These are phyloP conservation scores for Roridomyces roridus DNA, from an alignment of 768 basidiomycete species.

Conservation along the genomic window DNA sequence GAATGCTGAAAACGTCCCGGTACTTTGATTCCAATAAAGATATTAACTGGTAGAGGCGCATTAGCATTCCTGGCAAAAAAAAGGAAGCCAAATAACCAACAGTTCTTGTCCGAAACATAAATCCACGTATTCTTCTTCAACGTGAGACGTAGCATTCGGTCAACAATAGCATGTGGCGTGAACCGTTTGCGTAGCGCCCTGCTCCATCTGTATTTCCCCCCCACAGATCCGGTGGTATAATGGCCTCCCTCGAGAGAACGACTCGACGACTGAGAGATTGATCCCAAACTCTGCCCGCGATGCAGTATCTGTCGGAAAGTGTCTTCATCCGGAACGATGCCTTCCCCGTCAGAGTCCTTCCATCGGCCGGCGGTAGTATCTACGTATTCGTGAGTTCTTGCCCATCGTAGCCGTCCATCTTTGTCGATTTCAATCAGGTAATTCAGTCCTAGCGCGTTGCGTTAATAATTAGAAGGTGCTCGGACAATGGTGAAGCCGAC, in stretches of 20 bases:
- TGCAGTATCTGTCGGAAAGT: slow-evolving; percentile 26
- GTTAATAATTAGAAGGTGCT: not conserved
- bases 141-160: slow-evolving; percentile 63
- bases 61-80: not conserved
- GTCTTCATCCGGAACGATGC: slow-evolving; percentile 51
- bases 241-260: slow-evolving; percentile 41
- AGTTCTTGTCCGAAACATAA: slow-evolving; percentile 64
- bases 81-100: slow-evolving; percentile 40
- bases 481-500: slow-evolving; percentile 34
- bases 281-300: slow-evolving; percentile 29
- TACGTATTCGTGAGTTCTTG: slow-evolving; percentile 59
- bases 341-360: slow-evolving; percentile 64
- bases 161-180: slow-evolving; percentile 56
- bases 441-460: slow-evolving; percentile 53
- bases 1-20: slow-evolving; percentile 63
- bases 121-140: slow-evolving; percentile 71
- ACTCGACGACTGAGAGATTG: slow-evolving; percentile 9
- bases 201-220: slow-evolving; percentile 43
- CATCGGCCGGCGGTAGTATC: slow-evolving; percentile 67
- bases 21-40: slow-evolving; percentile 74
- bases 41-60: slow-evolving; percentile 47
- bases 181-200: slow-evolving; percentile 49
- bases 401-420: slow-evolving; percentile 63
- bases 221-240: slow-evolving; percentile 39
- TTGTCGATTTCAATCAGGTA: slow-evolving; percentile 65